Evolutionary conservation across 768 basidiomycete species (phyloP).

Genomic region (Sarcomyxa edulis): DNA sequence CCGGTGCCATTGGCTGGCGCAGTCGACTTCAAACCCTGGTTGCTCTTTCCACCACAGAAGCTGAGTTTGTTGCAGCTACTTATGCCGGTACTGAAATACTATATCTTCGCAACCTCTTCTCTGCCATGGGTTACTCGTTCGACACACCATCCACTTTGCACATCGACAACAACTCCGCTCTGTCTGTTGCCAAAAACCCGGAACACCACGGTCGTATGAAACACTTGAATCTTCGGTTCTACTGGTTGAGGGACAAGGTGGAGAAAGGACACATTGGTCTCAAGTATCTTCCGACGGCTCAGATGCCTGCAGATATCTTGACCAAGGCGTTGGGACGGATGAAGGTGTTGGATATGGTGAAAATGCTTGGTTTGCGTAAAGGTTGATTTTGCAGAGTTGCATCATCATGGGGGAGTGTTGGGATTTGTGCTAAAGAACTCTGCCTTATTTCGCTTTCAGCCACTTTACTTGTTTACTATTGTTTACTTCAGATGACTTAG

Average conservation of each 20-base stretch:
- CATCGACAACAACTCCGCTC: conserved; percentile 31
- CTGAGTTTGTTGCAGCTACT: conserved; percentile 31
- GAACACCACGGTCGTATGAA: conserved; percentile 27
- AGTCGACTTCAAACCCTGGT: conserved; percentile 32
- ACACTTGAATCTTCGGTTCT: conserved; percentile 19
- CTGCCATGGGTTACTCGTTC: conserved; percentile 16
- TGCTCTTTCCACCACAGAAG: conserved; percentile 31
- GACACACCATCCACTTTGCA: conserved; percentile 17
- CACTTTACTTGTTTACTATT: too few relatives aligned
- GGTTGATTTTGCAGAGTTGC: too few relatives aligned
- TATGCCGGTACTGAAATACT: conserved; percentile 23
- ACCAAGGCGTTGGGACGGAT: conserved; percentile 16
- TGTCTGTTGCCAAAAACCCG: conserved; percentile 27
- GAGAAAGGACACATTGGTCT: conserved; percentile 9
- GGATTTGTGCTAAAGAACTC: too few relatives aligned
- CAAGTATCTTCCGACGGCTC: conserved; percentile 10
- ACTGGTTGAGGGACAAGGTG: conserved; percentile 18
- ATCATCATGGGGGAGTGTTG: too few relatives aligned
- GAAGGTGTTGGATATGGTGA: conserved; percentile 4
- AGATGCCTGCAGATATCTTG: conserved; percentile 19
- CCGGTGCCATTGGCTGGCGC: conserved; percentile 30
- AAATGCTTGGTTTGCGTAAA: too few relatives aligned
- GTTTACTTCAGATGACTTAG: too few relatives aligned
- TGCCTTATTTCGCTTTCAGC: too few relatives aligned
- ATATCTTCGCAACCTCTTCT: conserved; percentile 24